phyloP scores from a whole-genome alignment of 352 stramenopile genomes.

The Phytophthora europaea region DNA sequence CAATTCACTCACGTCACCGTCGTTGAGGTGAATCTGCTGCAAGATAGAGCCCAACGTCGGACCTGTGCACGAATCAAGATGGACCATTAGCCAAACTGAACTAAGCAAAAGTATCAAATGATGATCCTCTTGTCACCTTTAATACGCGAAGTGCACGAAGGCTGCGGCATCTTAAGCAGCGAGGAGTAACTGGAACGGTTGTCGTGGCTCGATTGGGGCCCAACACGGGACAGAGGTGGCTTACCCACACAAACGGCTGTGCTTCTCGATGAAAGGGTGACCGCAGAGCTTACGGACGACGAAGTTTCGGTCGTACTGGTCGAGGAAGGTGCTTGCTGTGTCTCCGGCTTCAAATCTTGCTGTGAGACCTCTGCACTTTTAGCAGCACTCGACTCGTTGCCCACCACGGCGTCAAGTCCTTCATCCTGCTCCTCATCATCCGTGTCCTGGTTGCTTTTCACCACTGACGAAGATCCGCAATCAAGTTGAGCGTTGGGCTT shows the following conservation, averaged over 20 bases:
- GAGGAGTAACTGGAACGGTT: not conserved
- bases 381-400: not conserved
- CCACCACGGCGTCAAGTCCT: not conserved
- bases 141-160: slow-evolving; percentile 10
- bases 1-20: slow-evolving; percentile 71
- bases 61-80: slow-evolving; percentile 32
- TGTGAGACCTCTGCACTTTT: slow-evolving; percentile 5
- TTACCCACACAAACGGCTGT: slow-evolving; percentile 12
- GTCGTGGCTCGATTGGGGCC: not conserved
- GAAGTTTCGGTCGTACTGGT: slow-evolving; percentile 32
- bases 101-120: not conserved
- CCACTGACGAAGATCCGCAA: slow-evolving; percentile 23
- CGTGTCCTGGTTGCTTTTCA: slow-evolving; percentile 27
- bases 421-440: slow-evolving; percentile 15
- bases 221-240: slow-evolving; percentile 9
- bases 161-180: slow-evolving; percentile 14
- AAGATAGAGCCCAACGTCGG: slow-evolving; percentile 68
- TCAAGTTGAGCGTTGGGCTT: slow-evolving; percentile 13
- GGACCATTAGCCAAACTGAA: slow-evolving; percentile 5
- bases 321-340: slow-evolving; percentile 21
- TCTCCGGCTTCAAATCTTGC: slow-evolving; percentile 12
- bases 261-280: slow-evolving; percentile 4
- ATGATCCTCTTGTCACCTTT: slow-evolving; percentile 15
- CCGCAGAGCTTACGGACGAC: slow-evolving; percentile 17
- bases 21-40: slow-evolving; percentile 64